Base-by-base conservation (phyloP, 805 yeast genomes). In the Metschnikowia similis region DNA sequence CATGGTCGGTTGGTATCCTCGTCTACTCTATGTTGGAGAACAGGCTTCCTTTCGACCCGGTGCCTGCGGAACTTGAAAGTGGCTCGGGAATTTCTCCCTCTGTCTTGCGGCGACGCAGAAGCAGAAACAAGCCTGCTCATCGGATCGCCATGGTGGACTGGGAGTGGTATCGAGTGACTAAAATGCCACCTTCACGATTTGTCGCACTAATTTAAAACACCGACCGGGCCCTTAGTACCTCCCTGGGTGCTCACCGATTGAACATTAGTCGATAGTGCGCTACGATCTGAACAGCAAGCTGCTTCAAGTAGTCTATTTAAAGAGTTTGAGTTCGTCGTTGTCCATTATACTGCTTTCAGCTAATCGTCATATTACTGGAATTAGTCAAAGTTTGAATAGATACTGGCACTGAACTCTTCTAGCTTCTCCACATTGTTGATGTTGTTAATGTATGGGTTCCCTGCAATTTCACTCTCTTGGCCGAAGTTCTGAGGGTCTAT, bases 1-100 rank as follows among this genome's bases (percentile, higher is more conserved):
- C 91, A 16, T 94, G 99, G 99, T 89, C 97, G 1, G 66, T 91
- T 8, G 99, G 99, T 2, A 98, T 92, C 2, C 72, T 91, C n/a
- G 68, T 91, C 1, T 94, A 90, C 61, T 82, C 95, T 1, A 69
- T 92, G 28, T 66, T 94, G 59, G 99, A 94, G 60, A 84, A 89
- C 39, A 66, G 97, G 49, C 71, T 94, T 43, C 99, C 99, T 4
- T 94, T 94, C 71, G 99, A 94, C 63, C 81, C 88, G 2, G 85
- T 91, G 1, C 91, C 90, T 2, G 70, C 72, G 11, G 59, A 60
- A 36, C 54, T 54, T 42, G 69, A 73, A 38, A 69, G 73, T 14
- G 50, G 55, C 10, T 42, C 63, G 4, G 72, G 71, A 1, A 61
- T 74, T 2, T 66, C 74, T 8, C 72, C 74, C 0, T 70, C 75